These are phyloP conservation scores for Bonia amplexicaulis DNA, from an alignment of 176 grass and related monocot species.

Conservation along the genomic window DNA sequence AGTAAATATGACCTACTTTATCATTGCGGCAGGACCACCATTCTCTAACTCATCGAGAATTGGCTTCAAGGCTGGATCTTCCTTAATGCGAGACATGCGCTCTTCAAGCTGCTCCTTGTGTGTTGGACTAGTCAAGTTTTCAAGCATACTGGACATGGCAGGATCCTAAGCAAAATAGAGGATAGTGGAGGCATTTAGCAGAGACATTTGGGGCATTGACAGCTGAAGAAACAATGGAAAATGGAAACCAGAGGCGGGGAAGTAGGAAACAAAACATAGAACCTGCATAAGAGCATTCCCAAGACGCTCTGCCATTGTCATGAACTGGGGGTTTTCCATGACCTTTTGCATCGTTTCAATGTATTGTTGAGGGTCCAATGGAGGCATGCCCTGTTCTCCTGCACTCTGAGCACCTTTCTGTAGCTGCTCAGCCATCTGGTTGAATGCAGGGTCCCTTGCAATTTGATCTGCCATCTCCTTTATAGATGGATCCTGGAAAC, in stretches of 20 bases:
- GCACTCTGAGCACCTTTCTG: constrained; percentile 58
- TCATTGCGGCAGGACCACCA: constrained; percentile 89
- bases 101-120: constrained; percentile 92
- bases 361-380: constrained; percentile 73
- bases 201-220: neutral
- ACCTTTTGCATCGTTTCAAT: constrained; percentile 91
- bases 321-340: constrained; percentile 89
- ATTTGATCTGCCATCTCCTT: constrained; percentile 97
- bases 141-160: constrained; percentile 78
- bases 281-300: constrained; percentile 94
- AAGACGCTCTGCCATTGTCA: constrained; percentile 83
- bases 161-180: constrained; percentile 64
- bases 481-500: constrained; percentile 80
- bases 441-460: constrained; percentile 75
- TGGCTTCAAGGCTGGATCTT: constrained; percentile 78
- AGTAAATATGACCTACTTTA: constrained; percentile 59
- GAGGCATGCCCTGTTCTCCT: constrained; percentile 64
- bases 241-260: neutral
- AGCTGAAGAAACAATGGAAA: neutral
- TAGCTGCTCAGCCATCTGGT: constrained; percentile 88
- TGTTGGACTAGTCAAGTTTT: constrained; percentile 64
- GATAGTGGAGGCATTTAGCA: neutral
- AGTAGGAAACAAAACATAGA: neutral
- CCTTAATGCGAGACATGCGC: constrained; percentile 72
- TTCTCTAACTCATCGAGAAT: constrained; percentile 92